These are phyloP conservation scores for Pyrus pyrifolia DNA, from an alignment of 306 rosid species.

Conservation along the genomic window DNA sequence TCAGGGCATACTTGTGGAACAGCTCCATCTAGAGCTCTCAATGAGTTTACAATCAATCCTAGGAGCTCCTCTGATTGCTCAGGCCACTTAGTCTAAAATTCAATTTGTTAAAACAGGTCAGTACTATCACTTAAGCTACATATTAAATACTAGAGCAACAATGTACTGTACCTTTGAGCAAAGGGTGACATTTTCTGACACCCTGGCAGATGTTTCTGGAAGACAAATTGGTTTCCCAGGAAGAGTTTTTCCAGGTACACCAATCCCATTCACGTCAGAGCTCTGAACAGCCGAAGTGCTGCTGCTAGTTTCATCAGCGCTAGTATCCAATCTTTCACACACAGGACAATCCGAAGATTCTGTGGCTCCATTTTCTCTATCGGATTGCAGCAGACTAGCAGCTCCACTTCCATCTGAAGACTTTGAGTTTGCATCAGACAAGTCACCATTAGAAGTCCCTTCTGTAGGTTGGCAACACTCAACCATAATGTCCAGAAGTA, in stretches of 20 bases:
- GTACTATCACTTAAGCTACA: conserved; percentile 21
- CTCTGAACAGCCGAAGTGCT: conserved; percentile 83
- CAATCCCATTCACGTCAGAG: conserved; percentile 52
- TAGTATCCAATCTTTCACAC: conserved; percentile 63
- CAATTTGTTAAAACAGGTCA: conserved; percentile 21
- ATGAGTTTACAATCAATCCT: conserved; percentile 91
- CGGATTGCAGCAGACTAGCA: conserved; percentile 45
- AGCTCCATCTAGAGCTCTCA: conserved; percentile 93
- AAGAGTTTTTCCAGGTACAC: conserved; percentile 45
- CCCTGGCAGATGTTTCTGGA: conserved; percentile 78
- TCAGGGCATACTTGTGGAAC: conserved; percentile 95
- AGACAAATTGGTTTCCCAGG: conserved; percentile 65
- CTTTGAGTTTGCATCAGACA: conserved; percentile 52
- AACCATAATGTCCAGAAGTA: conserved; percentile 96
- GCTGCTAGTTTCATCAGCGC: conserved; percentile 49
- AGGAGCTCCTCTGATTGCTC: conserved; percentile 99
- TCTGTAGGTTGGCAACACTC: conserved; percentile 99
- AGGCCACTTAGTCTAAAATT: conserved; percentile 84
- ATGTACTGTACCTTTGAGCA: conserved; percentile 60
- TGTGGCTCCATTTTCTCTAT: conserved; percentile 57
- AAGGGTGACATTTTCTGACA: conserved; percentile 56
- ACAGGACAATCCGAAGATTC: conserved; percentile 55
- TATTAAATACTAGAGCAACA: conserved; percentile 15
- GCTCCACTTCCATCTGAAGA: conserved; percentile 51
- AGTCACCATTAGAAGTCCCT: conserved; percentile 52